These are phyloP conservation scores for Pyrus pyrifolia DNA, from an alignment of 306 rosid species.

Conservation along the genomic window DNA sequence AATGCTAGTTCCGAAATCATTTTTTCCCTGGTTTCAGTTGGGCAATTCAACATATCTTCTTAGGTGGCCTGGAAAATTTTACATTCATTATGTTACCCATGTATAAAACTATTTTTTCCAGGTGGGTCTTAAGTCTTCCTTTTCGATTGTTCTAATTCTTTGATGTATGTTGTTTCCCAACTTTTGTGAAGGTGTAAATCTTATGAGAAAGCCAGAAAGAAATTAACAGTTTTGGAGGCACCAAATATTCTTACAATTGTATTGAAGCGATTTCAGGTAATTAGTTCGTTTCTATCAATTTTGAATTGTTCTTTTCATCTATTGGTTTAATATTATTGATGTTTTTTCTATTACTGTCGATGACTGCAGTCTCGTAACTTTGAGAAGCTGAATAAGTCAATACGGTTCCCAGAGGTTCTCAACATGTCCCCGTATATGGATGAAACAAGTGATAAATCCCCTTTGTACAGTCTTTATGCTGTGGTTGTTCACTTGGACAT, in stretches of 20 bases:
- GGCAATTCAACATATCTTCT: background rate
- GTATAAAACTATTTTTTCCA: background rate
- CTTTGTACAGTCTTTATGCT: slow-evolving; percentile 59
- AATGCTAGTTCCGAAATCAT: background rate
- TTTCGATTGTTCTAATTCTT: background rate
- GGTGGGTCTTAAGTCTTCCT: background rate
- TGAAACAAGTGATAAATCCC: slow-evolving; percentile 43
- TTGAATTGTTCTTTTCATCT: background rate
- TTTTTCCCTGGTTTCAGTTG: background rate
- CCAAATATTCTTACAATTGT: slow-evolving; percentile 80
- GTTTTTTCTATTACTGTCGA: slow-evolving; percentile 13
- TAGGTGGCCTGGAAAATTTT: background rate
- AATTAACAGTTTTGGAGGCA: slow-evolving; percentile 63
- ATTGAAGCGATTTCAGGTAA: slow-evolving; percentile 71
- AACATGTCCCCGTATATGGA: slow-evolving; percentile 66
- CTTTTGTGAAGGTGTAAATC: slow-evolving; percentile 52
- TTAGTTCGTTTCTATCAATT: slow-evolving; percentile 17
- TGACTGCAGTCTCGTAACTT: slow-evolving; percentile 62
- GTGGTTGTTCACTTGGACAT: slow-evolving; percentile 79
- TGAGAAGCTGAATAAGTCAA: slow-evolving; percentile 59
- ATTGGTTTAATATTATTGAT: slow-evolving; percentile 4
- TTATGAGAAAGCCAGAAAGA: slow-evolving; percentile 70
- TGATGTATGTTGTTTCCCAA: background rate
- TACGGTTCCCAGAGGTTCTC: slow-evolving; percentile 58
- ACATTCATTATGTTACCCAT: background rate